Base-by-base conservation (phyloP, 768 basidiomycete genomes). In the Xanthoconium stramineum region DNA sequence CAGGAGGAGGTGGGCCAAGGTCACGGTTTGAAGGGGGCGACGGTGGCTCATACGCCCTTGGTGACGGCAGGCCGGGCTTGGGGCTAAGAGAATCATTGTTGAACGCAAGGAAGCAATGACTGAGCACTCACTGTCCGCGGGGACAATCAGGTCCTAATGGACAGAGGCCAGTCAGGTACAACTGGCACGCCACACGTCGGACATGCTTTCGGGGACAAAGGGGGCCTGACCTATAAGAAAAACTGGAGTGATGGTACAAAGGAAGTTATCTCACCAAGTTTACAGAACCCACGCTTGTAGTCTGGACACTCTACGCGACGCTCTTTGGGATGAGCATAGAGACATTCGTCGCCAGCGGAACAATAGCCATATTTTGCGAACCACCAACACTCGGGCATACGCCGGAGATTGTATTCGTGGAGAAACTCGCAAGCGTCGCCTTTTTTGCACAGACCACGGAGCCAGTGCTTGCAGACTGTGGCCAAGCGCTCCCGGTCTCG, bases 351-450 rank as follows among this genome's bases (percentile, higher is more conserved):
- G 54, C 97, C 96, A 19, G 94, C 88, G 28, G 92, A 91, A 71
- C 97, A 98, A 72, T 94, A 98, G 15, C 97, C 97, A 66, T 94
- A 95, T 72, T 96, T 97, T 50, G 92, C 92, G 72, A 86, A 98
- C 94, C 94, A 98, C 88, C 94, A 97, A 67, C 97, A 98, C 70
- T 98, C 93, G 7, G 97, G 97, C 95, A 98, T 98, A 58, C 92
- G 88, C 56, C 97, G 78, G 49, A 99, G 81, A 70, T 98, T 97
- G 78, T 98, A 99, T 76, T 98, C 97, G 74, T 99, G 97, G 69
- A 98, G 80, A 73, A 98, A 99, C 75, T 98, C 97, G 76, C 97
- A 99, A 28, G 89, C 88, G 68, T 95, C 91, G 51, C 94, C 96
- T 72, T 98, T 98, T 76, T 98, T 98, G 75, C 97, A 98, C 17